Conservation (phyloP, 108 stramenopile species). For the Chaetoceros tenuissimus region DNA sequence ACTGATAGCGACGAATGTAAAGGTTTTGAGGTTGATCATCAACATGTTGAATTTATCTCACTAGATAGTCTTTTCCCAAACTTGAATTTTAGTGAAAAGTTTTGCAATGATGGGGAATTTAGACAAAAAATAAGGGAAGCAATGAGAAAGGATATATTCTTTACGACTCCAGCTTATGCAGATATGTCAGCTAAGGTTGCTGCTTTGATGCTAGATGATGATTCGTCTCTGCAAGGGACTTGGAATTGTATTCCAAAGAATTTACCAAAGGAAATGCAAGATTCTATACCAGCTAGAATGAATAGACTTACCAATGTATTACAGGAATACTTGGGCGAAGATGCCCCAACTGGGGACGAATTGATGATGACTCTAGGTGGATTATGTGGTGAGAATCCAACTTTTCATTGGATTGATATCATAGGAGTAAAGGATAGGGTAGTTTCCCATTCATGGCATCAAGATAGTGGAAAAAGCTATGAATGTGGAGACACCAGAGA, state of each 20-base stretch:
- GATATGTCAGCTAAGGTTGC: constrained; percentile 53
- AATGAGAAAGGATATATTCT: constrained; percentile 68
- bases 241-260: constrained; percentile 37
- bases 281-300: constrained; percentile 22
- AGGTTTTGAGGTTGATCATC: constrained; percentile 4
- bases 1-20: constrained; percentile 10
- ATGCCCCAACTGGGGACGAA: constrained; percentile 60
- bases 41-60: constrained; percentile 23
- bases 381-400: constrained; percentile 48
- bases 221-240: constrained; percentile 69
- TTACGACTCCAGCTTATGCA: constrained; percentile 53
- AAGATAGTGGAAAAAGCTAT: constrained; percentile 45
- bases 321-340: constrained; percentile 24
- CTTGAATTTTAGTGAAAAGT: constrained; percentile 20
- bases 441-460: constrained; percentile 67
- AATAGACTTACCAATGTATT: constrained; percentile 36
- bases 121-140: constrained; percentile 38
- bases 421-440: constrained; percentile 44
- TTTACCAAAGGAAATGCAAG: not conserved
- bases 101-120: constrained; percentile 31
- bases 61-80: constrained; percentile 49
- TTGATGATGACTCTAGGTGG: constrained; percentile 46
- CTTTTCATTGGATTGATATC: constrained; percentile 78
- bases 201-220: constrained; percentile 45
- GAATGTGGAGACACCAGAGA: constrained; percentile 11